phyloP scores from a whole-genome alignment of 345 rosid species.

The Euphorbia peplus region DNA sequence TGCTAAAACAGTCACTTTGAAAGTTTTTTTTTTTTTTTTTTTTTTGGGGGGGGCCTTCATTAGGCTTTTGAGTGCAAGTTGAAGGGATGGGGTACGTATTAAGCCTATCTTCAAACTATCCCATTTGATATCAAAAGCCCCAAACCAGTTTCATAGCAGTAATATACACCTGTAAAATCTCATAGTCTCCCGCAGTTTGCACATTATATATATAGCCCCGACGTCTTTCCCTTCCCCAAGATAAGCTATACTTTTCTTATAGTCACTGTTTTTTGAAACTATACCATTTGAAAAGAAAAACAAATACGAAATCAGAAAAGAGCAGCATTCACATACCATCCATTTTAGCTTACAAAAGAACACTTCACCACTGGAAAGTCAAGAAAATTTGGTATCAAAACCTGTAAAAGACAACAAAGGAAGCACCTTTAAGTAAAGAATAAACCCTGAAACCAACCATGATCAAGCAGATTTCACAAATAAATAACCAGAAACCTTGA shows the following conservation, averaged over 20 bases:
- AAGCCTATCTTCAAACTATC: not conserved
- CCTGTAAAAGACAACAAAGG: slow-evolving; percentile 15
- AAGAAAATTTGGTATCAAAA: not conserved
- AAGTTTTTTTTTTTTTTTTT: too few relatives aligned
- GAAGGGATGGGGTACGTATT: too few relatives aligned
- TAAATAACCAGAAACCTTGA: not conserved
- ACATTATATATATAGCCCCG: too few relatives aligned
- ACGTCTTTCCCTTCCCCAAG: not conserved
- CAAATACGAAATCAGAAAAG: not conserved
- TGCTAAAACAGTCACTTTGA: too few relatives aligned
- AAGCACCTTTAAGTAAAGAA: not conserved
- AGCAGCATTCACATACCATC: slow-evolving; percentile 35
- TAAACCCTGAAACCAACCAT: not conserved
- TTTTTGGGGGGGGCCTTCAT: too few relatives aligned
- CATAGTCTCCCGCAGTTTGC: not conserved
- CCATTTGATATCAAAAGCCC: not conserved
- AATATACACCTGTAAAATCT: not conserved
- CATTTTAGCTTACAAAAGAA: slow-evolving; percentile 31
- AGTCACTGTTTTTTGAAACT: not conserved
- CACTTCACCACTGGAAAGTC: not conserved
- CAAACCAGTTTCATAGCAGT: too few relatives aligned
- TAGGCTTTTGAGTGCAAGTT: too few relatives aligned
- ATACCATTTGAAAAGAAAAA: not conserved
- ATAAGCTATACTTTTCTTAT: not conserved
- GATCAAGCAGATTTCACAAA: not conserved